phyloP scores from a whole-genome alignment of 2,329 filamentous ascomycete genomes.

The Pseudocercospora musae region DNA sequence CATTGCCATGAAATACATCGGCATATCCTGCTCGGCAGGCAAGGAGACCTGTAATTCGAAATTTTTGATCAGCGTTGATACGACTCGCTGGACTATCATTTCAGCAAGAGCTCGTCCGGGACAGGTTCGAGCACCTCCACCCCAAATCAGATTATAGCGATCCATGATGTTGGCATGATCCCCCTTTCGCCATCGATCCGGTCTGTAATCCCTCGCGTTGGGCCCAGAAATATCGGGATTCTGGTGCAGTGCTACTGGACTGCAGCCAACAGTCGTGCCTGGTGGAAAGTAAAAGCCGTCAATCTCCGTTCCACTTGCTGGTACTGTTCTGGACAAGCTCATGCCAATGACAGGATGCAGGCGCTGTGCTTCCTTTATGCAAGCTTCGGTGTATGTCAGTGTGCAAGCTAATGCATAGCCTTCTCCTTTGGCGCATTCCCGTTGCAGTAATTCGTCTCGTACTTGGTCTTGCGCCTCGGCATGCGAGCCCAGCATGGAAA shows the following conservation, averaged over 20 bases:
- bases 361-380: conserved; percentile 46
- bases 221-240: conserved; percentile 33
- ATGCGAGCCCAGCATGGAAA: conserved; percentile 16
- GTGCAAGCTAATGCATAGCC: conserved; percentile 28
- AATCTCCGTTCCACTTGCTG: conserved; percentile 37
- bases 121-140: conserved; percentile 25
- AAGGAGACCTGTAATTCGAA: conserved; percentile 14
- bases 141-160: conserved; percentile 20
- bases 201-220: conserved; percentile 35
- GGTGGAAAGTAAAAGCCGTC: conserved; percentile 35
- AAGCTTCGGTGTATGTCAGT: conserved; percentile 42
- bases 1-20: conserved; percentile 19
- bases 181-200: conserved; percentile 36
- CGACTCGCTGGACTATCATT: conserved; percentile 28
- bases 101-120: conserved; percentile 26
- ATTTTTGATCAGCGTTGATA: conserved; percentile 10
- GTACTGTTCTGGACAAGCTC: conserved; percentile 39
- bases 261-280: conserved; percentile 32
- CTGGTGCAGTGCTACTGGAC: conserved; percentile 35
- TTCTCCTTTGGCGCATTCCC: not conserved
- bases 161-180: conserved; percentile 19
- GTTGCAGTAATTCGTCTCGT: not conserved
- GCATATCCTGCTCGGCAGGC: conserved; percentile 13
- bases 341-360: conserved; percentile 45
- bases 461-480: not conserved